Percentiles rank a stretch among this genome's conserved stretches.
phyloP scores from a whole-genome alignment of 2,329 filamentous ascomycete genomes.

The Fusarium austroafricanum region DNA sequence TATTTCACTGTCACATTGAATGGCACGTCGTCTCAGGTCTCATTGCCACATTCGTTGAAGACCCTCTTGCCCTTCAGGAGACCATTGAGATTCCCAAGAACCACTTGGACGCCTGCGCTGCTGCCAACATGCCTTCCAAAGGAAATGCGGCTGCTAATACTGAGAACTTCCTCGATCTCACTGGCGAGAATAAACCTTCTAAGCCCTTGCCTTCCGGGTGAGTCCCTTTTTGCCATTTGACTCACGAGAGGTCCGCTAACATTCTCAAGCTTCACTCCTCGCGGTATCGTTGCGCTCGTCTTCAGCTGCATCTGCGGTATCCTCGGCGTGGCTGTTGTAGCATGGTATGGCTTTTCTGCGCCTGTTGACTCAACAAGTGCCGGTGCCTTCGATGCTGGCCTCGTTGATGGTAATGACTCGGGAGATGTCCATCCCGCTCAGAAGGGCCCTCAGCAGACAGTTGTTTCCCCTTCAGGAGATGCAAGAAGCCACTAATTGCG shows the following conservation, averaged over 20 bases:
- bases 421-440: slow-evolving; percentile 3
- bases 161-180: slow-evolving; percentile 70
- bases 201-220: slow-evolving; percentile 71
- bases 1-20: slow-evolving; percentile 85
- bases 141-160: slow-evolving; percentile 85
- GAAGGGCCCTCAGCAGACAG: slow-evolving; percentile 29
- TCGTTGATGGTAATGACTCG: slow-evolving; percentile 36
- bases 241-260: not conserved
- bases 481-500: slow-evolving; percentile 10
- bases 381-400: slow-evolving; percentile 29
- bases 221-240: not conserved
- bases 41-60: slow-evolving; percentile 72
- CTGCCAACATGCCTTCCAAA: slow-evolving; percentile 59
- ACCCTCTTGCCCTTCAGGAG: slow-evolving; percentile 71
- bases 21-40: slow-evolving; percentile 79
- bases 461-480: slow-evolving; percentile 16
- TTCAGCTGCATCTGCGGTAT: slow-evolving; percentile 78
- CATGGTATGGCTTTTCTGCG: slow-evolving; percentile 67
- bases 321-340: slow-evolving; percentile 74
- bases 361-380: slow-evolving; percentile 30
- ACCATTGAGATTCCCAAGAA: slow-evolving; percentile 69
- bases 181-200: slow-evolving; percentile 68
- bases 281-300: slow-evolving; percentile 79
- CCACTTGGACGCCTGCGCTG: slow-evolving; percentile 69
- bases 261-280: slow-evolving; percentile 68